Conservation (phyloP, 805 yeast species). For the Candida methanosorbosa region DNA sequence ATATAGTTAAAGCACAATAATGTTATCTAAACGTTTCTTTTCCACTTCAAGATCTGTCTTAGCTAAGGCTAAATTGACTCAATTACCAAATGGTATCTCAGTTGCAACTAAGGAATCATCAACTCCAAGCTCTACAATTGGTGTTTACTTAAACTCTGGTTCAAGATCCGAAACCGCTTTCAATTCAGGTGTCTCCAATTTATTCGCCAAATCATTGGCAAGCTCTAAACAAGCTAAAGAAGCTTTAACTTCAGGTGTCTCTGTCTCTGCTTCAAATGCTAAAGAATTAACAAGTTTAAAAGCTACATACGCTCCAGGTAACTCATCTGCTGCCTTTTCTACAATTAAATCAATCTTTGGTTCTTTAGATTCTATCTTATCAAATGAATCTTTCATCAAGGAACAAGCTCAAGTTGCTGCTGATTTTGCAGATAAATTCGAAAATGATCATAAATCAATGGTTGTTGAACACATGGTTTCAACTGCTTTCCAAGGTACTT, state of each 20-base stretch:
- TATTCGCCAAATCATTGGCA: conserved; percentile 45
- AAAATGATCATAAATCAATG: conserved; percentile 44
- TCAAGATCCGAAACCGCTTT: conserved; percentile 71
- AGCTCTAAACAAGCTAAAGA: conserved; percentile 23
- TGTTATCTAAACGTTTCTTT: conserved; percentile 46
- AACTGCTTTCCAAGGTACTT: conserved; percentile 81
- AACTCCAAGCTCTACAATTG: conserved; percentile 52
- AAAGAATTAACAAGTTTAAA: conserved; percentile 60
- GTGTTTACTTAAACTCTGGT: conserved; percentile 70
- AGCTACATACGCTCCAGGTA: conserved; percentile 54
- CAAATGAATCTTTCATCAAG: conserved; percentile 34
- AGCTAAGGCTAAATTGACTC: conserved; percentile 59
- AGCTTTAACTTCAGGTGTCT: conserved; percentile 42
- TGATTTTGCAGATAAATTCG: conserved; percentile 43
- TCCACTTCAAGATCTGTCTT: conserved; percentile 37
- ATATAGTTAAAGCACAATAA: too few species aligned
- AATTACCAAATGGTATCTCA: conserved; percentile 65
- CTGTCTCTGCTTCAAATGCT: conserved; percentile 41
- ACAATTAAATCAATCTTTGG: conserved; percentile 38
- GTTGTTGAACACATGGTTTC: conserved; percentile 71
- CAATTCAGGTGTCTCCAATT: conserved; percentile 73
- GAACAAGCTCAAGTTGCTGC: conserved; percentile 38
- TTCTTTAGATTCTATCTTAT: conserved; percentile 25
- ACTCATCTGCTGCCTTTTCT: conserved; percentile 42
- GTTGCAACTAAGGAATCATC: conserved; percentile 63